These are phyloP conservation scores for Picea abies DNA, from an alignment of 83 land plant species.

Conservation along the genomic window DNA sequence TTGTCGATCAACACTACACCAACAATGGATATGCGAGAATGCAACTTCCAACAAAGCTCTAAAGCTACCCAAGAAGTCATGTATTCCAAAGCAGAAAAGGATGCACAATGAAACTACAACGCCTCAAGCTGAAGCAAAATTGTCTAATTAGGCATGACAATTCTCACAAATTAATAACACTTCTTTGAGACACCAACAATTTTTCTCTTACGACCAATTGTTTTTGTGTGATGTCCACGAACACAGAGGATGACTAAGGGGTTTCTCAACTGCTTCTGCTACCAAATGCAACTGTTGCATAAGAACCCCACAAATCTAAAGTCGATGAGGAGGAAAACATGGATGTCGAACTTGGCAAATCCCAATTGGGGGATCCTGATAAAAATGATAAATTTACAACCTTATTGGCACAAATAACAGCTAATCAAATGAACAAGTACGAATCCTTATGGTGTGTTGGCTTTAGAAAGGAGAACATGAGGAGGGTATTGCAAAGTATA, in stretches of 20 bases:
- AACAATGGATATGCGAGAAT: no score
- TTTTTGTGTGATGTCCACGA: constrained; percentile 46
- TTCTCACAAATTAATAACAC: constrained; percentile 14
- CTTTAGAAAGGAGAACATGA: constrained; percentile 87
- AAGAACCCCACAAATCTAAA: background rate
- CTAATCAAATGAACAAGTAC: constrained; percentile 91
- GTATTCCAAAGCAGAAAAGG: no score
- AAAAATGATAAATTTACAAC: constrained; percentile 9
- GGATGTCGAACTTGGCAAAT: background rate
- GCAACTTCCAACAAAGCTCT: no score
- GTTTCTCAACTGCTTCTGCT: background rate
- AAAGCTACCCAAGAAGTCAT: no score
- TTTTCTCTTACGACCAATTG: constrained; percentile 39
- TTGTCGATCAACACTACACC: no score
- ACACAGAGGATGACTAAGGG: constrained; percentile 21
- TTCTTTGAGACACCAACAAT: constrained; percentile 58
- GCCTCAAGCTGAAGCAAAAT: no score
- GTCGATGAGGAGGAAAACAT: constrained; percentile 2
- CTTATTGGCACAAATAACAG: constrained; percentile 70
- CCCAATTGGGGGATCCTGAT: background rate
- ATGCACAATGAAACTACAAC: no score
- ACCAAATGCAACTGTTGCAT: background rate
- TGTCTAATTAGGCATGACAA: no score
- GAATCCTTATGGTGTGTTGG: constrained; percentile 91
- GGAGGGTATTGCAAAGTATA: constrained; percentile 86